Evolutionary conservation across 352 stramenopile species (phyloP).

Genomic region (Globisporangium apiculatum): DNA sequence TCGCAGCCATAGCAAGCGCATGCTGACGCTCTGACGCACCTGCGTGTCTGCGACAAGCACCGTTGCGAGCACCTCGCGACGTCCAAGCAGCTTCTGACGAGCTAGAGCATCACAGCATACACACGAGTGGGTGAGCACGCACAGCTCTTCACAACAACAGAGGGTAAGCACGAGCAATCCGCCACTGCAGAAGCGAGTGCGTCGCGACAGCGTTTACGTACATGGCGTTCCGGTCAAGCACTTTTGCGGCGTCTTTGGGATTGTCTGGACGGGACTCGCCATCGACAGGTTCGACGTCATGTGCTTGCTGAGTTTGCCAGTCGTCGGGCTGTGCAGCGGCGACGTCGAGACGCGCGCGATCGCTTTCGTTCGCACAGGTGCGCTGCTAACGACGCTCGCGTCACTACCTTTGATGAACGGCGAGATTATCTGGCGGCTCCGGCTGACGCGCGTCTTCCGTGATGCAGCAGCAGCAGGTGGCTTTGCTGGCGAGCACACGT

Average conservation of each 20-base stretch:
- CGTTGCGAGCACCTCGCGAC: conserved; percentile 19
- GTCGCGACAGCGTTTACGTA: background rate
- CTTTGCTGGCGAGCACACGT: conserved; percentile 4
- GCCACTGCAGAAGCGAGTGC: no score
- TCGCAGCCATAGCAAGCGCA: no score
- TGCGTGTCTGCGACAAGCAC: conserved; percentile 15
- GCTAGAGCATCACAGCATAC: conserved; percentile 2
- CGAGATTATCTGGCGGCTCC: conserved; percentile 7
- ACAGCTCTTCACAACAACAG: background rate
- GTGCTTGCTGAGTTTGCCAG: conserved; percentile 22
- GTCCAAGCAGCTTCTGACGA: conserved; percentile 15
- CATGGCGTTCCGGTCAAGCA: conserved; percentile 8
- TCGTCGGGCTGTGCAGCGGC: conserved; percentile 33
- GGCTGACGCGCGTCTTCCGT: conserved; percentile 3
- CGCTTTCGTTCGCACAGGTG: conserved; percentile 1
- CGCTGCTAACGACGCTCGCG: background rate
- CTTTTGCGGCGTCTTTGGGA: conserved; percentile 6
- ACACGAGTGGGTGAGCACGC: background rate
- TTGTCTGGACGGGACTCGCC: conserved; percentile 18
- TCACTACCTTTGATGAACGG: conserved; percentile 10
- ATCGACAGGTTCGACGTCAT: conserved; percentile 35
- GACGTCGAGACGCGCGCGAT: conserved; percentile 13
- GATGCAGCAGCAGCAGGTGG: background rate
- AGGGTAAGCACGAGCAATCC: background rate
- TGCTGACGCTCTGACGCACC: conserved; percentile 10